Conservation (phyloP, 805 yeast species). For the Helenozyma baotianmanensis region DNA sequence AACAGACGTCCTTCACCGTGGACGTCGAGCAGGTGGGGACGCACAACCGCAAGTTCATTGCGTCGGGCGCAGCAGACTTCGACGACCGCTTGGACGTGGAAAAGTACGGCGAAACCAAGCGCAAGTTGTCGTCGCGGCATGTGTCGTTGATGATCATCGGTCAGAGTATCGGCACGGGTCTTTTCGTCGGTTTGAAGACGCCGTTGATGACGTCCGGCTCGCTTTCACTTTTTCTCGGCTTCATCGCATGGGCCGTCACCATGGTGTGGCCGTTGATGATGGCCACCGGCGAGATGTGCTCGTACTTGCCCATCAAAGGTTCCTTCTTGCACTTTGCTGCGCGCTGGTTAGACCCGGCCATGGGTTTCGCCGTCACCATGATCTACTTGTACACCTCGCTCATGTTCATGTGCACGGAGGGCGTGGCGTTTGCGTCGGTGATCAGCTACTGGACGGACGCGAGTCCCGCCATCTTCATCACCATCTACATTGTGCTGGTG, state of each 20-base stretch:
- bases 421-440: slow-evolving; percentile 28
- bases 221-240: slow-evolving; percentile 30
- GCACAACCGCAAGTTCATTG: slow-evolving; percentile 5
- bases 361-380: slow-evolving; percentile 31
- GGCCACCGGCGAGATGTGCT: slow-evolving; percentile 35
- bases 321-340: slow-evolving; percentile 31
- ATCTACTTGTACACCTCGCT: slow-evolving; percentile 31
- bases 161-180: slow-evolving; percentile 32
- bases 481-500: slow-evolving; percentile 24
- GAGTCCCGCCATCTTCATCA: slow-evolving; percentile 30
- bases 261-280: slow-evolving; percentile 34
- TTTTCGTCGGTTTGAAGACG: slow-evolving; percentile 28
- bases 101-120: slow-evolving; percentile 27
- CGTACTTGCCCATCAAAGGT: slow-evolving; percentile 34
- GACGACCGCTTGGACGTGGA: slow-evolving; percentile 23
- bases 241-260: slow-evolving; percentile 25
- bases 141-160: slow-evolving; percentile 34
- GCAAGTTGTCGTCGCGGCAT: slow-evolving; percentile 28
- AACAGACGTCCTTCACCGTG: slow-evolving; percentile 6
- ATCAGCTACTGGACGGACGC: slow-evolving; percentile 28
- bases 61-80: slow-evolving; percentile 19
- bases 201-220: slow-evolving; percentile 32
- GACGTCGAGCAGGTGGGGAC: slow-evolving; percentile 11
- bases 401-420: slow-evolving; percentile 32
- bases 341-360: slow-evolving; percentile 32